Percentiles rank a stretch among this genome's conserved stretches.
phyloP scores from a whole-genome alignment of 192 early-diverging fungal genomes.

The Linderina pennispora region DNA sequence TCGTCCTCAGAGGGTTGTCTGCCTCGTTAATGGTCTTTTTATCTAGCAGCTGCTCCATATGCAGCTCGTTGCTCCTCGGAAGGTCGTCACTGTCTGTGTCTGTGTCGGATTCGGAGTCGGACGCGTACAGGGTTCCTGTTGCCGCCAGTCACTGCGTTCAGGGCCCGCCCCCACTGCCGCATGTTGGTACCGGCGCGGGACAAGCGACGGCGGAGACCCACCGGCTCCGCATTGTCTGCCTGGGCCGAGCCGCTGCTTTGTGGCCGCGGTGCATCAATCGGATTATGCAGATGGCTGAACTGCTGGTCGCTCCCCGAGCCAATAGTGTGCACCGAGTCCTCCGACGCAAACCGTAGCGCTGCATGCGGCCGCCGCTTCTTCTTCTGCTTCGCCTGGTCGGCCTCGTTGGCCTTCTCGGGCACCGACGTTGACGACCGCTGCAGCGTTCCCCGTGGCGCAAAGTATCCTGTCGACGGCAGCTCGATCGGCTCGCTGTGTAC shows the following conservation, averaged over 20 bases:
- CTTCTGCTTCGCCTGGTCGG: neutral
- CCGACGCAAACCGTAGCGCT: constrained; percentile 31
- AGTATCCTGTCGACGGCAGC: constrained; percentile 35
- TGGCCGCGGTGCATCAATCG: constrained; percentile 3
- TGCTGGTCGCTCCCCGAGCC: neutral
- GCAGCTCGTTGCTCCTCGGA: constrained; percentile 15
- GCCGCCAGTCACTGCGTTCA: constrained; percentile 12
- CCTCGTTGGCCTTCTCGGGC: neutral
- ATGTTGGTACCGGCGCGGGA: constrained; percentile 21
- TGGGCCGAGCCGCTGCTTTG: neutral
- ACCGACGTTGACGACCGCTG: constrained; percentile 1
- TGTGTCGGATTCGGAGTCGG: constrained; percentile 12
- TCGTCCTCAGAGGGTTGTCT: constrained; percentile 18
- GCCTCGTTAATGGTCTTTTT: constrained; percentile 22
- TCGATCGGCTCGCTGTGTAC: constrained; percentile 8
- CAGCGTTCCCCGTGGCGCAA: constrained; percentile 21
- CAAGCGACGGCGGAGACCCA: constrained; percentile 28
- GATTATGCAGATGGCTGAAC: constrained; percentile 10
- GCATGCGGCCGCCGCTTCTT: neutral
- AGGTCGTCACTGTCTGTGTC: constrained; percentile 10
- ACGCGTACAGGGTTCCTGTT: no score
- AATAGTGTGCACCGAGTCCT: constrained; percentile 34
- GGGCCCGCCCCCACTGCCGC: constrained; percentile 18
- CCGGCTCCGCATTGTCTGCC: neutral
- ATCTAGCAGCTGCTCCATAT: constrained; percentile 38